Conservation (phyloP, 495 filamentous ascomycete genomes). For the Podospora bellae-mahoneyi region DNA sequence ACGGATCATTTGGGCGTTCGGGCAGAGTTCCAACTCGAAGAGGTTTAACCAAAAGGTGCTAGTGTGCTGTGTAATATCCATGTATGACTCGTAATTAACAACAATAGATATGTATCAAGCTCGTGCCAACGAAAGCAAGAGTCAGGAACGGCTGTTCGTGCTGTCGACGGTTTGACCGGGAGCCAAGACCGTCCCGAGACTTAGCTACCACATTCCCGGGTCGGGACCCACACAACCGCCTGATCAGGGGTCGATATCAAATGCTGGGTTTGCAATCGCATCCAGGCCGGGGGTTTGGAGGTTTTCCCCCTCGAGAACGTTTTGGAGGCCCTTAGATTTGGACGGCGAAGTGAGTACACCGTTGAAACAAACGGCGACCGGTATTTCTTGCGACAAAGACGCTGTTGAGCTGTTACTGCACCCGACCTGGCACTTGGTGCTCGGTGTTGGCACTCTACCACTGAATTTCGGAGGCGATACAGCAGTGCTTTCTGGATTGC, state of each 20-base stretch:
- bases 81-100: neutral
- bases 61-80: neutral
- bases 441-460: no score
- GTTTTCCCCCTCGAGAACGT: neutral
- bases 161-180: neutral
- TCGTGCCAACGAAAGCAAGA: neutral
- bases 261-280: neutral
- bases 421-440: no score
- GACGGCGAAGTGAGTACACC: neutral
- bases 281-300: neutral
- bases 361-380: neutral
- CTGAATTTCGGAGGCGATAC: neutral
- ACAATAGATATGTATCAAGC: neutral
- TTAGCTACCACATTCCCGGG: neutral
- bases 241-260: neutral
- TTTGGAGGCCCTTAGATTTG: neutral
- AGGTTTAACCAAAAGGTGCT: neutral
- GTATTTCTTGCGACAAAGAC: neutral
- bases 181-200: neutral
- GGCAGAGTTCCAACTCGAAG: slow-evolving; percentile 17
- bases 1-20: slow-evolving; percentile 32
- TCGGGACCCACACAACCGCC: neutral
- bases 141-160: neutral
- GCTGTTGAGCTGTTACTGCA: neutral
- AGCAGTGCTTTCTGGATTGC: neutral